Evolutionary conservation across 2,329 filamentous ascomycete species (phyloP), one percentile per base, ranked within the genome.

Genomic region (Rosellinia necatrix): DNA sequence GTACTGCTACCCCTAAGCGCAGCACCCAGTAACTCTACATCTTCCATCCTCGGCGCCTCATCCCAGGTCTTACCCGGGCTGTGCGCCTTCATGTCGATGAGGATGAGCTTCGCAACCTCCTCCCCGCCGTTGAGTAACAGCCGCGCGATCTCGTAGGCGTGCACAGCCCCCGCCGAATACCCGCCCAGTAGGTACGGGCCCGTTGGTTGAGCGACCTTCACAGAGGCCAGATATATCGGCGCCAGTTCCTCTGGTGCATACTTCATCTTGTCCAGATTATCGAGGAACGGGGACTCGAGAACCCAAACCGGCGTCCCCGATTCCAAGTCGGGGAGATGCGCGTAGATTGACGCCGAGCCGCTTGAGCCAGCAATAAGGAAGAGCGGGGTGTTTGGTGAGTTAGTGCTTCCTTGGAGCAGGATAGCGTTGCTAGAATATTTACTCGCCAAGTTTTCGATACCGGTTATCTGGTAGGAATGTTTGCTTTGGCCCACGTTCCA

Each of bases 311-410:
- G 50, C 27, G 52, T 51, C 13, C 57, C 59, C 13, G 60, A 63
- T 32, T 53, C 56, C 29, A 71, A 61, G 9, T 56, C 43, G 2
- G 55, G 66, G 6, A 70, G 62, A 49, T 69, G 62, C 41, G 66
- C 63, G 41, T 64, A 71, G 41, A 64, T 58, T 8, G 64, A 61
- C 3, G 66, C 61, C 8, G 66, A 61, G 5, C 69, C 68, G 12
- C 62, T 64, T 17, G 64, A 65, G 42, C 68, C 69, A 13, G 68
- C 59, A 24, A 71, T 63, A 43, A 72, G 46, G 64, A 68, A 68
- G 17, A 71, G 57, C 1, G 67, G 67, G 10, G 59, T 55, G 19
- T 61, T 42, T 15, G 48, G 47, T 4, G 64, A 51, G 5, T 41
- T 30, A 10, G 53, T 38, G 22, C 59, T 50, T 29, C 68, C 67